Base-by-base conservation (phyloP, 2,329 filamentous ascomycete genomes). In the Podosphaera leucotricha region DNA sequence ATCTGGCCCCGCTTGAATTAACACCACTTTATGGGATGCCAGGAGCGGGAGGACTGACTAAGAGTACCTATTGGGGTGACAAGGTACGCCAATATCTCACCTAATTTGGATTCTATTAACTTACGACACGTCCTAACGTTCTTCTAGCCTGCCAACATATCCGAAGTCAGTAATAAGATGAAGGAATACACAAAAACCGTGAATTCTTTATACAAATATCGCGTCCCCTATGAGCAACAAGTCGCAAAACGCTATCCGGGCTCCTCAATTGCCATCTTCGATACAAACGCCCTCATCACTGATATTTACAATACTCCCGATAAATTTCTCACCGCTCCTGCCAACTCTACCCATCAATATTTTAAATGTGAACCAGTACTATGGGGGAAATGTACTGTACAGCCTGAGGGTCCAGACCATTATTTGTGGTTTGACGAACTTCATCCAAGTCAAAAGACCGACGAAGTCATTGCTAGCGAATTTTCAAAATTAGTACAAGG, bases 351-450 rank as follows among this genome's bases (percentile, higher is more conserved):
- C 0, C 70, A 71, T 0, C 71, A 63, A 38, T 72, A 69, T 44
- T 64, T 70, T 38, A 60, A 68, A 19, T 84, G 79, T 52, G 43
- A 56, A 20, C 45, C 55, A 1, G 51, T 57, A 18, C 47, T 49
- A 7, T 24, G 41, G 18, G 44, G 46, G 3, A 48, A 55, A 3
- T 72, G 68, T 48, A 43, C 41, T 7, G 44, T 26, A n/a, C 46
- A 38, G 46, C 61, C 46, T 60, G 62, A 33, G 50, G 46, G 64
- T 2, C 58, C 64, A 28, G 70, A 78, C 50, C 74, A 70, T 39
- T 86, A 71, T 56, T 50, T 83, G 56, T 86, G 80, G 77, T 80
- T 67, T 52, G 80, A 87, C 59, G 70, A 75, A 55, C 57, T 86
- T 55, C 81, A 87, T 61, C 78, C 79, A 0, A 75, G 73, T 24